These are phyloP conservation scores for Leucocoprinus birnbaumii DNA, from an alignment of 768 basidiomycete genomes.

Conservation along the genomic window DNA sequence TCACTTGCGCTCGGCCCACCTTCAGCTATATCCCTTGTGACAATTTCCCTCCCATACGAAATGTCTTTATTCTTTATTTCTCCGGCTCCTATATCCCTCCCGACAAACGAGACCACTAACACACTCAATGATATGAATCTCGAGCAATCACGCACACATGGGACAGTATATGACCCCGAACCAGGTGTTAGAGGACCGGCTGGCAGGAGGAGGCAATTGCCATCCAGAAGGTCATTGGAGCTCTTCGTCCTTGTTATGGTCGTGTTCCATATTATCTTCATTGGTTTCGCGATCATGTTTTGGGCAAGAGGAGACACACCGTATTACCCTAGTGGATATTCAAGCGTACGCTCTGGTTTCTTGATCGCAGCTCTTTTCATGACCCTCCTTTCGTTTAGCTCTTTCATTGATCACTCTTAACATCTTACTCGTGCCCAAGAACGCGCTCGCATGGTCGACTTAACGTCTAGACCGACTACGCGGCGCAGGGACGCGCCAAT, in stretches of 20 bases:
- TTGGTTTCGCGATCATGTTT: neutral
- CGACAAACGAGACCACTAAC: neutral
- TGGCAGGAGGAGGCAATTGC: neutral
- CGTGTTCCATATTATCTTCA: neutral
- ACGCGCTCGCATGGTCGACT: too few relatives aligned
- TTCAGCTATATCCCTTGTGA: neutral
- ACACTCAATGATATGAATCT: neutral
- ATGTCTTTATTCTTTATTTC: neutral
- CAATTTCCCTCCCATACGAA: neutral
- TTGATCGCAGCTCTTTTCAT: too few relatives aligned
- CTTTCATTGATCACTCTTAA: too few relatives aligned
- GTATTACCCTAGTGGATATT: neutral
- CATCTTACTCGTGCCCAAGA: too few relatives aligned
- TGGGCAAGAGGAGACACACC: neutral
- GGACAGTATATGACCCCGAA: neutral
- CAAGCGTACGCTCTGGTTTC: neutral
- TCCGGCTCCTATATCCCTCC: neutral
- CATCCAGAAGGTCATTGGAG: neutral
- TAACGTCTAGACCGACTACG: too few relatives aligned
- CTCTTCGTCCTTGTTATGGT: neutral
- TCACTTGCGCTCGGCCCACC: neutral
- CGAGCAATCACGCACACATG: neutral
- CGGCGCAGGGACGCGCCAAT: too few relatives aligned
- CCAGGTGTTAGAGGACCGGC: neutral
- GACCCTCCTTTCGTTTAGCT: too few relatives aligned